phyloP scores from a whole-genome alignment of 169 alveolate species.

The Cryptosporidium viatorum region DNA sequence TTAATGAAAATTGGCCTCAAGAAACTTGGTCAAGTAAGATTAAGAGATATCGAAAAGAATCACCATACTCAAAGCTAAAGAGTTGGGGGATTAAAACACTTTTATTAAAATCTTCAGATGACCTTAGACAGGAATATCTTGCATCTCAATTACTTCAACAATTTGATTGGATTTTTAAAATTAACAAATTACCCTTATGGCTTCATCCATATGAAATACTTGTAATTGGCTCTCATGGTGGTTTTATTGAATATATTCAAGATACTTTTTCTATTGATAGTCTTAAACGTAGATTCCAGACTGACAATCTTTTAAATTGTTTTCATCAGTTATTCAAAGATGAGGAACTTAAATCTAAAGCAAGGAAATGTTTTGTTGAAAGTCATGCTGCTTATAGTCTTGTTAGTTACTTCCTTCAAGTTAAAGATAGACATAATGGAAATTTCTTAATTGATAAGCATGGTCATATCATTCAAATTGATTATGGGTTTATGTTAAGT shows the following conservation, averaged over 20 bases:
- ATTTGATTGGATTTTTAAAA: slow-evolving; percentile 88
- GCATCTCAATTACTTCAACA: slow-evolving; percentile 94
- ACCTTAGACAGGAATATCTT: slow-evolving; percentile 93
- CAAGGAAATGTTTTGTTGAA: slow-evolving; percentile 88
- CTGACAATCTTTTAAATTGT: slow-evolving; percentile 73
- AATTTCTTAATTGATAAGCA: slow-evolving; percentile 92
- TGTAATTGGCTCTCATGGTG: slow-evolving; percentile 94
- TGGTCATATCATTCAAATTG: slow-evolving; percentile 96
- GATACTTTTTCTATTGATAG: slow-evolving; percentile 90
- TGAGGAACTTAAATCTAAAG: slow-evolving; percentile 31
- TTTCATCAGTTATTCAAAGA: slow-evolving; percentile 52
- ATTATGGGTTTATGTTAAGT: slow-evolving; percentile 94
- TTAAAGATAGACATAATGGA: slow-evolving; percentile 96
- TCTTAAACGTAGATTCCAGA: slow-evolving; percentile 80
- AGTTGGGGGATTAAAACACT: slow-evolving; percentile 89
- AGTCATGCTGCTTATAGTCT: slow-evolving; percentile 96
- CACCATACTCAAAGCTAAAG: slow-evolving; percentile 87
- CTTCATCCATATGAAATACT: slow-evolving; percentile 93
- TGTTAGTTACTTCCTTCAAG: slow-evolving; percentile 92
- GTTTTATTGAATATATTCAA: slow-evolving; percentile 85
- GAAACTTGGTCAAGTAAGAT: slow-evolving; percentile 80
- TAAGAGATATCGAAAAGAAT: slow-evolving; percentile 81
- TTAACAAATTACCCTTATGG: slow-evolving; percentile 91
- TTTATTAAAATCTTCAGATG: slow-evolving; percentile 96
- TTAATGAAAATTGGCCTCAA: slow-evolving; percentile 65